These are phyloP conservation scores for Daldinia sp. DNA, from an alignment of 2,329 filamentous ascomycete genomes.

Conservation along the genomic window DNA sequence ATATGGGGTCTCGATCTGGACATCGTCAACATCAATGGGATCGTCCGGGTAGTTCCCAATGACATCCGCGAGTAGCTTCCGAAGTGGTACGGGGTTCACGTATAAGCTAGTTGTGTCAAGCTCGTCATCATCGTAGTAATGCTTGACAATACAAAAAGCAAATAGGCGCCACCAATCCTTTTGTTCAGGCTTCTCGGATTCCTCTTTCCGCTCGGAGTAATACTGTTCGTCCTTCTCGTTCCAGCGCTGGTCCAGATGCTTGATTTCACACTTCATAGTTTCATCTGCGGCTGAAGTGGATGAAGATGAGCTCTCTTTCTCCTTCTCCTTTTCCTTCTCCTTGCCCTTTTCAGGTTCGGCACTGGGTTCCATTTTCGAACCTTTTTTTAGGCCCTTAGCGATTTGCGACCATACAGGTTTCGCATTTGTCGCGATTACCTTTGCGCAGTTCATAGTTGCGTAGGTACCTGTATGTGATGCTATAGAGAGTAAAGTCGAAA, in stretches of 20 bases:
- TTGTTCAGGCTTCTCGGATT: constrained; percentile 42
- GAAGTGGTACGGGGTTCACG: constrained; percentile 49
- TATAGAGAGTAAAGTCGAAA: not conserved
- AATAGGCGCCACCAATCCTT: constrained; percentile 50
- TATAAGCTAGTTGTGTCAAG: constrained; percentile 46
- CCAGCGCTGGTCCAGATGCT: constrained; percentile 47
- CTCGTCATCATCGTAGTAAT: constrained; percentile 41
- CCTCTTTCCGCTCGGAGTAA: constrained; percentile 47
- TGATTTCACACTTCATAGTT: constrained; percentile 51
- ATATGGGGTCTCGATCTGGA: constrained; percentile 46
- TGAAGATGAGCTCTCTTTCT: not conserved
- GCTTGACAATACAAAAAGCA: constrained; percentile 50
- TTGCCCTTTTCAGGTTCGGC: not conserved
- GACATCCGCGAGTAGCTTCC: constrained; percentile 47
- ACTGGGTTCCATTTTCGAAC: not conserved
- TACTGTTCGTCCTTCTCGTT: constrained; percentile 48
- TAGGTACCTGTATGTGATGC: not conserved
- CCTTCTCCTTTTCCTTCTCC: not conserved
- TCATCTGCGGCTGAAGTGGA: constrained; percentile 36
- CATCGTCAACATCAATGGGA: constrained; percentile 43
- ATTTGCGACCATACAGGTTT: constrained; percentile 10
- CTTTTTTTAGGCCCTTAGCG: constrained; percentile 2
- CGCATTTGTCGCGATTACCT: constrained; percentile 10
- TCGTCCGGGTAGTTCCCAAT: constrained; percentile 47
- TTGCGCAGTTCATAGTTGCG: constrained; percentile 2